A percentile compares a stretch with the other conserved stretches of the same genome.
Conservation (phyloP, 345 rosid genomes). For the Hypericum androsaemum region DNA sequence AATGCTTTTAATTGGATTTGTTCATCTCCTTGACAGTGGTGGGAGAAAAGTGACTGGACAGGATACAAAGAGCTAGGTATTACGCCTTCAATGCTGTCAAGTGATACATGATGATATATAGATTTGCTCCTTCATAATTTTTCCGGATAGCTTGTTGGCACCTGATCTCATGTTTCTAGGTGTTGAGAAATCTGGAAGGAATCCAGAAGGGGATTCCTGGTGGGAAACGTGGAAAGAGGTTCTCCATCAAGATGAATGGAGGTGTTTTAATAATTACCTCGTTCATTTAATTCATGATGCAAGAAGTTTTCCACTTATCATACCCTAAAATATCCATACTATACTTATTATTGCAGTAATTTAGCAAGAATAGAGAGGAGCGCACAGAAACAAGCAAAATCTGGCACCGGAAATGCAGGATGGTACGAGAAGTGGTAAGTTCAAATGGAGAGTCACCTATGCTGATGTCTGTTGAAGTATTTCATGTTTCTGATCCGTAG, state of each 20-base stretch:
- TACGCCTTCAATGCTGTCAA: too few species aligned
- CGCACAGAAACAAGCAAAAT: constrained; percentile 97
- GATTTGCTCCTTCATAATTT: neutral
- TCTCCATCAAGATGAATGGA: constrained; percentile 98
- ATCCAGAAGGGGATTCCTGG: constrained; percentile 96
- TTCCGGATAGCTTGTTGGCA: constrained; percentile 6
- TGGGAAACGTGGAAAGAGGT: constrained; percentile 99
- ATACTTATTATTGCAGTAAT: constrained; percentile 48
- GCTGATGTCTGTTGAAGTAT: neutral
- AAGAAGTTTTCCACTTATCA: constrained; percentile 1
- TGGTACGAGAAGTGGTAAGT: constrained; percentile 98
- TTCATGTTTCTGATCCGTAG: too few species aligned
- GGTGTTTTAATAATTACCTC: constrained; percentile 30
- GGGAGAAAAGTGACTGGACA: constrained; percentile 99
- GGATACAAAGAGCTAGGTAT: constrained; percentile 98
- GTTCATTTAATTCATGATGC: neutral
- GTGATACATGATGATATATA: too few species aligned
- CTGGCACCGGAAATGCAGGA: constrained; percentile 91
- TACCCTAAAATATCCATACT: constrained; percentile 3
- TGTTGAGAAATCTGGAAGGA: constrained; percentile 95
- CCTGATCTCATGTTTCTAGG: constrained; percentile 37
- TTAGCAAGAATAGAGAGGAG: constrained; percentile 95
- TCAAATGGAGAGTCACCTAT: constrained; percentile 8
- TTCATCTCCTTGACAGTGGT: constrained; percentile 98
- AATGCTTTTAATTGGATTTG: constrained; percentile 66